Base-by-base conservation (phyloP, 306 rosid genomes). In the Rosa lucieae region DNA sequence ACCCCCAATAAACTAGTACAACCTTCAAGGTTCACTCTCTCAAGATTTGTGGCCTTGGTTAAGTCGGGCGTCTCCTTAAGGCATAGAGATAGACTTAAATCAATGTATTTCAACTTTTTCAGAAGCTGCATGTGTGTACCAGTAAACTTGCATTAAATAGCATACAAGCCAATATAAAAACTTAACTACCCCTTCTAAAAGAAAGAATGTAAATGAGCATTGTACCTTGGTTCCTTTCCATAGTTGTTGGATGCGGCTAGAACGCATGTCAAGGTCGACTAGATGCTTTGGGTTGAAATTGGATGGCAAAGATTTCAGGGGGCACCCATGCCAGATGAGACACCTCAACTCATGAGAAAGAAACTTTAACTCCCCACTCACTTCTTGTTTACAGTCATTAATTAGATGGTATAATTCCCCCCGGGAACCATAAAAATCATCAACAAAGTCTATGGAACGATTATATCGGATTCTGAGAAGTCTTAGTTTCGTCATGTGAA, bases 401-500 rank as follows among this genome's bases (percentile, higher is more conserved):
- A 0, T 62, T 5, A 2, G 37, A 62, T 26, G 10, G 68, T 13
- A 6, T 0, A 53, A 73, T 55, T 18, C 65, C 20, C 2, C 10
- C 11, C 14, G 3, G 13, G 46, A 44, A 66, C 18, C 18, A 11
- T 62, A 13, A 62, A 29, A 62, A 62, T 62, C 42, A 29, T 32
- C 35, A 32, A 23, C 37, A 14, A 14, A 14, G 15, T 76, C 42
- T 52, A 23, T 76, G 10, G 43, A 53, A 0, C 65, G n/a, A 0
- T 40, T 43, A 2, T 0, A 21, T 0, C 6, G 3, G 44, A 78
- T n/a, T 62, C 70, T 73, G 9, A 85, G 82, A 21, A 80, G 49
- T 58, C 68, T 80, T 56, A 85, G 70, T 15, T 79, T 63, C 61
- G 21, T 53, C 84, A 82, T 76, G 0, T 12, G 40, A 76, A 35